These are phyloP conservation scores for Bryoglossum gracile DNA, from an alignment of 495 filamentous ascomycete species.

Conservation along the genomic window DNA sequence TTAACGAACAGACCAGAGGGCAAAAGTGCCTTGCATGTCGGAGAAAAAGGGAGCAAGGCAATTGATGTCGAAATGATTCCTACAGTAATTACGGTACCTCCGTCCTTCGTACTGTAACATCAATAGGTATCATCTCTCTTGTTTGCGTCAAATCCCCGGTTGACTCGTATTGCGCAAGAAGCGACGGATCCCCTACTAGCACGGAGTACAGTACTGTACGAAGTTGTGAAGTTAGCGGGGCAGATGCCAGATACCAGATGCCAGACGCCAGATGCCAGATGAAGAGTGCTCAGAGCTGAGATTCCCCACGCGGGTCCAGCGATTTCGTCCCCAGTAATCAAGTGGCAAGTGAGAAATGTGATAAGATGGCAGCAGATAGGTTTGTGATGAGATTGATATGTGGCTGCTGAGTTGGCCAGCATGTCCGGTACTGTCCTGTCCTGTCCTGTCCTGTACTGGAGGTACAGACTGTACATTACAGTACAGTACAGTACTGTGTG, in stretches of 20 bases:
- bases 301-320: slow-evolving; percentile 2
- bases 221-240: too few relatives aligned
- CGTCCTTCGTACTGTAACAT: too few relatives aligned
- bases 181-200: background rate
- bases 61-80: background rate
- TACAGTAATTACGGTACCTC: too few relatives aligned
- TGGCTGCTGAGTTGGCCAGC: too few relatives aligned
- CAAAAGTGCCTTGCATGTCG: too few relatives aligned
- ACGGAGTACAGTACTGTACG: background rate
- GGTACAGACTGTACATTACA: background rate
- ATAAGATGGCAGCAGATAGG: background rate
- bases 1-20: background rate
- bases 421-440: too few relatives aligned
- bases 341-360: background rate
- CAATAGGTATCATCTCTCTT: too few relatives aligned
- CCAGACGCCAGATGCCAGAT: too few relatives aligned
- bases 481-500: too few relatives aligned
- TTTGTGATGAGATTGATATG: background rate
- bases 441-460: too few relatives aligned
- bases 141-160: too few relatives aligned
- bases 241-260: too few relatives aligned
- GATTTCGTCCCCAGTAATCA: background rate
- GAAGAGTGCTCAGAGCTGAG: background rate
- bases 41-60: background rate
- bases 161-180: slow-evolving; percentile 11